Evolutionary conservation across 2,329 filamentous ascomycete species (phyloP).

Genomic region (Exophiala sp.): DNA sequence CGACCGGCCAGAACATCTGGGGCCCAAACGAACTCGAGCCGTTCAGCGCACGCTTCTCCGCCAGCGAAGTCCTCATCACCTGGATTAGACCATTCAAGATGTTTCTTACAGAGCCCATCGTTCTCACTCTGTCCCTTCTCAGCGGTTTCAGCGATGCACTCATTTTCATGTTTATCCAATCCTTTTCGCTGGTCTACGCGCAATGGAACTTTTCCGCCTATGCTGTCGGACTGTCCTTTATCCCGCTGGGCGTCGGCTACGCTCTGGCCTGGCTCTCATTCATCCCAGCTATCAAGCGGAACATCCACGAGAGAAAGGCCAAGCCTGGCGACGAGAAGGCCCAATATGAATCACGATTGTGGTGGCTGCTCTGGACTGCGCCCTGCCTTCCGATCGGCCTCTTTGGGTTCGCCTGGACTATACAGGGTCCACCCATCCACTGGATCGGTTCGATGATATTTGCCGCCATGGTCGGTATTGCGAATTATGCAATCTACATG

Average conservation of each 20-base stretch:
- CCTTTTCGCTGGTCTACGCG: constrained; percentile 54
- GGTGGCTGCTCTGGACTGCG: constrained; percentile 55
- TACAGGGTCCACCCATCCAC: constrained; percentile 50
- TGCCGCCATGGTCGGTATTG: constrained; percentile 55
- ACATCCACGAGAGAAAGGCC: constrained; percentile 41
- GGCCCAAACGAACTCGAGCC: constrained; percentile 66
- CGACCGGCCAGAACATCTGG: constrained; percentile 58
- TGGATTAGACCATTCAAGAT: constrained; percentile 59
- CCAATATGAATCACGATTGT: constrained; percentile 60
- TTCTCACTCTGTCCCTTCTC: constrained; percentile 55
- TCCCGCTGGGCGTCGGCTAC: constrained; percentile 55
- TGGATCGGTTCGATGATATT: constrained; percentile 61
- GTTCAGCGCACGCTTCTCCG: constrained; percentile 51
- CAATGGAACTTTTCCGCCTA: constrained; percentile 54
- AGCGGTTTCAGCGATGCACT: constrained; percentile 59
- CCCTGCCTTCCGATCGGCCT: constrained; percentile 56
- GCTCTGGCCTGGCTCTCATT: constrained; percentile 54
- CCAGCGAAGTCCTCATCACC: constrained; percentile 51
- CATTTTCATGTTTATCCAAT: constrained; percentile 62
- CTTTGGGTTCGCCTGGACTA: constrained; percentile 59
- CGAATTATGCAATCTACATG: constrained; percentile 60
- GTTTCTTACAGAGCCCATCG: constrained; percentile 61
- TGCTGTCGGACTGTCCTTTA: constrained; percentile 48
- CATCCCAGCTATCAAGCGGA: constrained; percentile 50
- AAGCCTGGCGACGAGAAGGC: constrained; percentile 49